These are phyloP conservation scores for Lonicera japonica DNA, from an alignment of 129 eudicot genomes.

Conservation along the genomic window DNA sequence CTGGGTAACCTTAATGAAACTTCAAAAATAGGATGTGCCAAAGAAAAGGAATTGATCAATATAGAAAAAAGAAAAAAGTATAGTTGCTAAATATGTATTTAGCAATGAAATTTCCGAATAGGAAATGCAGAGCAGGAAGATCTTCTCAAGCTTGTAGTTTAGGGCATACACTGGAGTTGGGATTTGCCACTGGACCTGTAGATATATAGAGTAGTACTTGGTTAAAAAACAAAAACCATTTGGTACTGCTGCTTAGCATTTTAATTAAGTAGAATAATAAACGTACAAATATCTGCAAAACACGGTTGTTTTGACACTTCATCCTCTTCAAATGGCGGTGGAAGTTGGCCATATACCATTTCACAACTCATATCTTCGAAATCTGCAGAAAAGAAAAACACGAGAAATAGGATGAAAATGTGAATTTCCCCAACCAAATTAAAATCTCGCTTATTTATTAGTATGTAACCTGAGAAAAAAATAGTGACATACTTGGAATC, in stretches of 20 bases:
- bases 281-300: constrained; percentile 66
- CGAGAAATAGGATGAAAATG: not conserved
- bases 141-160: constrained; percentile 53
- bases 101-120: not conserved
- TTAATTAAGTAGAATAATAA: not conserved
- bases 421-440: not conserved
- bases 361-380: constrained; percentile 99
- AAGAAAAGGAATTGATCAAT: no score
- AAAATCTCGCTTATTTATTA: not conserved
- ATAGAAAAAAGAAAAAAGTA: no score
- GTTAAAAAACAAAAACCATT: not conserved
- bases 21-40: no score
- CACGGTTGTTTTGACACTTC: constrained; percentile 82
- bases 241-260: not conserved
- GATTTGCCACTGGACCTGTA: constrained; percentile 83
- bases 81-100: not conserved
- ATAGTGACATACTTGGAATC: constrained; percentile 69
- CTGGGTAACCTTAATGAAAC: not conserved
- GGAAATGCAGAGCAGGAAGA: not conserved
- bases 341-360: constrained; percentile 92
- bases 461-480: not conserved
- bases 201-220: not conserved
- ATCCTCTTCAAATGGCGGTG: constrained; percentile 87
- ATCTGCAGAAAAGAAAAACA: constrained; percentile 32
- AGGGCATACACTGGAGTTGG: constrained; percentile 57